Evolutionary conservation across 169 alveolate genomes (phyloP).

Genomic region (Eimeria tenella): DNA sequence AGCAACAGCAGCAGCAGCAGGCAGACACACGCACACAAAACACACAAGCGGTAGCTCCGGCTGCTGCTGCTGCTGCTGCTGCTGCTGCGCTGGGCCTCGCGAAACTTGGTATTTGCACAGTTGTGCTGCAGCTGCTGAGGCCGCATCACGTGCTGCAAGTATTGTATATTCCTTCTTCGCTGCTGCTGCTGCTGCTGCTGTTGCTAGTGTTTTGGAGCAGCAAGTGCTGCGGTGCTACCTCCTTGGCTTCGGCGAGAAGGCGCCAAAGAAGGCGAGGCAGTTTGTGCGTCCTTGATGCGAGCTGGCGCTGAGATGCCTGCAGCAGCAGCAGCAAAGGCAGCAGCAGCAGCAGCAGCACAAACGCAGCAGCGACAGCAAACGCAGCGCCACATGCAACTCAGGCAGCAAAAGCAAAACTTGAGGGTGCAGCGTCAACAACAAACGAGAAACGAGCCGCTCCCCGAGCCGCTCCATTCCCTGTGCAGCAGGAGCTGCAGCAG

Average conservation of each 20-base stretch:
- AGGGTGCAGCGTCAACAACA: not conserved
- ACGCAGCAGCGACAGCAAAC: not conserved
- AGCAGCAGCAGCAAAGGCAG: not conserved
- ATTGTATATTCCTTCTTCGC: not conserved
- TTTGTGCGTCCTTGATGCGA: not conserved
- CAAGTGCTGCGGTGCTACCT: not conserved
- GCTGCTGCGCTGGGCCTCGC: not conserved
- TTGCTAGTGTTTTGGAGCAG: not conserved
- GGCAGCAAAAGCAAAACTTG: not conserved
- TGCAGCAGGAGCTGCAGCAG: not conserved
- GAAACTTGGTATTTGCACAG: too few species aligned
- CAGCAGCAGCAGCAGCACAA: not conserved
- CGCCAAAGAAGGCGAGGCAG: conserved; percentile 66
- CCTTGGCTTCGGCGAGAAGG: conserved; percentile 65
- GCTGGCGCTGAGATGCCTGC: conserved; percentile 33
- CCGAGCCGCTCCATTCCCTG: not conserved
- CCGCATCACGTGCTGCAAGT: too few species aligned
- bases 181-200: not conserved
- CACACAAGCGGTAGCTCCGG: not conserved
- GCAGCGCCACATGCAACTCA: not conserved
- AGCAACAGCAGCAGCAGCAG: not conserved
- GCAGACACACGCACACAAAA: not conserved
- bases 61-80: not conserved
- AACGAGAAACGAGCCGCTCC: not conserved
- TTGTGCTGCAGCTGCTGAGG: too few species aligned